Percentiles rank a stretch among this genome's conserved stretches.
phyloP scores from a whole-genome alignment of 2,329 filamentous ascomycete genomes.

The Hirsutella minnesotensis region DNA sequence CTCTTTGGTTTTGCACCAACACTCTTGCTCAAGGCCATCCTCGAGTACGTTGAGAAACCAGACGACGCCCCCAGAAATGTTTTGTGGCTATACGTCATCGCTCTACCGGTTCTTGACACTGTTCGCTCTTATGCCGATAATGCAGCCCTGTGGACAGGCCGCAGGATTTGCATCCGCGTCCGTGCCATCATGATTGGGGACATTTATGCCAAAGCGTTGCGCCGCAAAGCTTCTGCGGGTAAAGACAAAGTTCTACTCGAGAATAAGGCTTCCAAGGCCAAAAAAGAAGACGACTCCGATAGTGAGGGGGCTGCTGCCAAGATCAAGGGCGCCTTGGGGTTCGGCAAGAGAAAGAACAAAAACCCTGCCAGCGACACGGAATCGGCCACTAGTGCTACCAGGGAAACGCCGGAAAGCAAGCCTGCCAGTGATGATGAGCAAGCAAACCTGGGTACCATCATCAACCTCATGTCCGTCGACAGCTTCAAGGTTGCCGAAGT shows the following conservation, averaged over 20 bases:
- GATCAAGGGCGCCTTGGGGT: slow-evolving; percentile 45
- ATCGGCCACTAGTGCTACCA: slow-evolving; percentile 19
- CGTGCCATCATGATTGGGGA: slow-evolving; percentile 94
- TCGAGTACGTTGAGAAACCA: slow-evolving; percentile 87
- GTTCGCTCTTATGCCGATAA: slow-evolving; percentile 74
- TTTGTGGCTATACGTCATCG: slow-evolving; percentile 89
- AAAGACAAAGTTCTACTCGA: slow-evolving; percentile 62
- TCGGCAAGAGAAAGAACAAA: slow-evolving; percentile 46
- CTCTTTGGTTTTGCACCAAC: slow-evolving; percentile 87
- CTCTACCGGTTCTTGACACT: slow-evolving; percentile 74
- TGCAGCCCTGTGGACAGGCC: slow-evolving; percentile 83
- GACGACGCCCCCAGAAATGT: slow-evolving; percentile 67
- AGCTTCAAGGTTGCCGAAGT: slow-evolving; percentile 97
- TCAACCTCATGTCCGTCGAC: slow-evolving; percentile 98
- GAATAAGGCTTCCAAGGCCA: slow-evolving; percentile 24
- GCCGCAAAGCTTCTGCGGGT: slow-evolving; percentile 75
- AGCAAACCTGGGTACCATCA: slow-evolving; percentile 93
- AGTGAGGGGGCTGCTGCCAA: slow-evolving; percentile 32
- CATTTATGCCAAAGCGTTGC: slow-evolving; percentile 89
- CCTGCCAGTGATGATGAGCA: slow-evolving; percentile 46
- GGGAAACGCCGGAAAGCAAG: slow-evolving; percentile 25
- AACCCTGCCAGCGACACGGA: slow-evolving; percentile 22
- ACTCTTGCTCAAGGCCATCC: slow-evolving; percentile 76
- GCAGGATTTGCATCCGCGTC: slow-evolving; percentile 86
- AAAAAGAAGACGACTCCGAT: slow-evolving; percentile 17